Conservation (phyloP, 148 eudicot species). For the Vaccinium myrtillus region DNA sequence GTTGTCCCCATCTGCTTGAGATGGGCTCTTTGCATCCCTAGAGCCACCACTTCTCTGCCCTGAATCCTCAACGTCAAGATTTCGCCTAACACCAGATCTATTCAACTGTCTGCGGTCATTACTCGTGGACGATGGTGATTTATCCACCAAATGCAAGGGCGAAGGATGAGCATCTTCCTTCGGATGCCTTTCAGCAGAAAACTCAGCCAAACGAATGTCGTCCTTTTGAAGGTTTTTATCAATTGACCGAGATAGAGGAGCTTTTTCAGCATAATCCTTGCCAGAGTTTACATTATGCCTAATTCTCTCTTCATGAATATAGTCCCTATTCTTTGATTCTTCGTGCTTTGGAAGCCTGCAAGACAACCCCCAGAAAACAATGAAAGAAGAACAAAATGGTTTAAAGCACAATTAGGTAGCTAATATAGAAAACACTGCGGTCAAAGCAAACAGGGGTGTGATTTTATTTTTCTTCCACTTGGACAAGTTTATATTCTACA, state of each 20-base stretch:
- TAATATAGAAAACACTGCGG: neutral
- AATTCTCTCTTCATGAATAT: slow-evolving; percentile 38
- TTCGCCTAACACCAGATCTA: slow-evolving; percentile 58
- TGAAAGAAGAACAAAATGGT: neutral
- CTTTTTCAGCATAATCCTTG: slow-evolving; percentile 52
- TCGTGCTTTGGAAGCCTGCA: slow-evolving; percentile 68
- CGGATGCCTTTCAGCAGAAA: slow-evolving; percentile 56
- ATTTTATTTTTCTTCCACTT: neutral
- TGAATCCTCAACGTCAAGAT: slow-evolving; percentile 66
- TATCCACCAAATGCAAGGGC: slow-evolving; percentile 52
- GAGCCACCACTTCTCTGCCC: slow-evolving; percentile 73
- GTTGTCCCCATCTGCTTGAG: slow-evolving; percentile 56
- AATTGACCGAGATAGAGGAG: slow-evolving; percentile 45
- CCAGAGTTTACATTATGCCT: slow-evolving; percentile 32
- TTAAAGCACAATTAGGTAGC: neutral
- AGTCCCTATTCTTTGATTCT: slow-evolving; percentile 58
- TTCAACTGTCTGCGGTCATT: slow-evolving; percentile 57
- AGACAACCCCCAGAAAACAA: neutral
- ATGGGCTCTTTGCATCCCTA: slow-evolving; percentile 51
- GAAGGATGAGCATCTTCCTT: slow-evolving; percentile 43
- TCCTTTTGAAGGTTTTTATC: slow-evolving; percentile 60
- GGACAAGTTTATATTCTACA: neutral
- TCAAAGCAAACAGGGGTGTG: neutral
- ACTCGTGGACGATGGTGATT: slow-evolving; percentile 67
- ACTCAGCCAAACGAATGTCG: slow-evolving; percentile 47